A percentile compares a stretch with the other conserved stretches of the same genome.
phyloP scores from a whole-genome alignment of 2,329 filamentous ascomycete genomes.

The Ascochyta lentis region DNA sequence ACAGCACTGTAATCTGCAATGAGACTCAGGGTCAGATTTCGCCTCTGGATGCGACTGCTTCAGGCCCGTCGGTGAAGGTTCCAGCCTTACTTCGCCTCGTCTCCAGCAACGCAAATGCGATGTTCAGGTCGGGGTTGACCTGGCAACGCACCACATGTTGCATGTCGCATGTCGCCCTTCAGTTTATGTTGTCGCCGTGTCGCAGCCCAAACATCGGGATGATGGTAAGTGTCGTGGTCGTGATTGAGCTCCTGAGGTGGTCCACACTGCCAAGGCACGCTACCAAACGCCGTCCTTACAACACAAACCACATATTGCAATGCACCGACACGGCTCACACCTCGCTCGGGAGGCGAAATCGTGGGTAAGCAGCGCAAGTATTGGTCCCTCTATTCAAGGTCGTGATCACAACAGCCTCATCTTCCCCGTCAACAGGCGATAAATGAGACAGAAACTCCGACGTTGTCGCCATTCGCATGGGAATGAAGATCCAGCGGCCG shows the following conservation, averaged over 20 bases:
- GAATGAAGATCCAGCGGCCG: too few species aligned
- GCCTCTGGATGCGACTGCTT: constrained; percentile 7
- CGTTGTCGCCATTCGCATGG: too few species aligned
- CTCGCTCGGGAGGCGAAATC: neutral
- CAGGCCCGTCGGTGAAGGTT: neutral
- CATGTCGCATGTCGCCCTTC: neutral
- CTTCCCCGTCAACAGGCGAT: neutral
- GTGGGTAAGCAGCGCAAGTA: too few species aligned
- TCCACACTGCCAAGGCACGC: neutral
- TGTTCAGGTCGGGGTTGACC: neutral
- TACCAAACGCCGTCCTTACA: too few species aligned
- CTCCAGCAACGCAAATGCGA: neutral
- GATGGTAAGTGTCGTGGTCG: neutral
- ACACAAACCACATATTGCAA: neutral
- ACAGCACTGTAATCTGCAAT: constrained; percentile 7
- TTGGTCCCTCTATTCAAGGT: neutral
- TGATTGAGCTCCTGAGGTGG: neutral
- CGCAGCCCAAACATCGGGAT: too few species aligned
- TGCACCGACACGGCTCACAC: neutral
- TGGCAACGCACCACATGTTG: neutral
- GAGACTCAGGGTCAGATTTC: neutral
- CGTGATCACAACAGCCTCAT: neutral
- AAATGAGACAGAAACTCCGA: too few species aligned
- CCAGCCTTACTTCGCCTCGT: neutral
- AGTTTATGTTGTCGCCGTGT: neutral